Percentiles rank a stretch among this genome's conserved stretches.
Conservation (phyloP, 2,329 filamentous ascomycete genomes). For the Pestalotiopsis sp. region DNA sequence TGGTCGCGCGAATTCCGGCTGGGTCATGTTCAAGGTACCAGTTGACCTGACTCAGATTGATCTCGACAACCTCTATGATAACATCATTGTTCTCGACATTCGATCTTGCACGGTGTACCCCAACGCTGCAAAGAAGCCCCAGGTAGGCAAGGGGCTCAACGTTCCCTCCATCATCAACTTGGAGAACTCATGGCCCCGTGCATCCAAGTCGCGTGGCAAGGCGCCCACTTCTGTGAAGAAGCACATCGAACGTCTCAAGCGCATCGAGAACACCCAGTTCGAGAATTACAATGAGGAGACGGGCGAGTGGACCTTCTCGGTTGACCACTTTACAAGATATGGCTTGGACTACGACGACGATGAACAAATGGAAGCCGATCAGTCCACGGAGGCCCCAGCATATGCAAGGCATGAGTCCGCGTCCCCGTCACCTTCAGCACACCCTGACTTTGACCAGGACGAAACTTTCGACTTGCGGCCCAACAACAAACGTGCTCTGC, state of each 20-base stretch:
- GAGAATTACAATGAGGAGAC: slow-evolving; percentile 77
- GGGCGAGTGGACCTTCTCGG: slow-evolving; percentile 87
- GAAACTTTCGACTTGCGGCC: slow-evolving; percentile 61
- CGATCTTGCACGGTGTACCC: slow-evolving; percentile 90
- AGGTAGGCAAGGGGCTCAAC: slow-evolving; percentile 85
- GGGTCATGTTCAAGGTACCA: slow-evolving; percentile 77
- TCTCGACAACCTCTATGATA: slow-evolving; percentile 77
- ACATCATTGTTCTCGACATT: slow-evolving; percentile 74
- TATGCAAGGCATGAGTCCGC: slow-evolving; percentile 25
- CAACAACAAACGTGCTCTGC: slow-evolving; percentile 55
- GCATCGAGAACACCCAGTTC: slow-evolving; percentile 80
- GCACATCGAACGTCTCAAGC: slow-evolving; percentile 80
- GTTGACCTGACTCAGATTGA: slow-evolving; percentile 83
- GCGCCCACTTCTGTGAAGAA: slow-evolving; percentile 71
- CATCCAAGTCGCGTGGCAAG: slow-evolving; percentile 52
- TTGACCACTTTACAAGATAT: slow-evolving; percentile 98
- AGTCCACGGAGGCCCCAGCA: slow-evolving; percentile 26
- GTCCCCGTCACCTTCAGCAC: slow-evolving; percentile 27
- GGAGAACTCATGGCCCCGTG: slow-evolving; percentile 90
- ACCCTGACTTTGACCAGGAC: slow-evolving; percentile 41
- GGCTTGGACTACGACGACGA: slow-evolving; percentile 79
- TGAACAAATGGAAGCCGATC: slow-evolving; percentile 57
- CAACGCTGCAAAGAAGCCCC: slow-evolving; percentile 75
- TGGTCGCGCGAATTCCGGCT: slow-evolving; percentile 79
- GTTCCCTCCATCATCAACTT: slow-evolving; percentile 87